These are phyloP conservation scores for Talaromyces sp. DNA, from an alignment of 2,329 filamentous ascomycete species.

Conservation along the genomic window DNA sequence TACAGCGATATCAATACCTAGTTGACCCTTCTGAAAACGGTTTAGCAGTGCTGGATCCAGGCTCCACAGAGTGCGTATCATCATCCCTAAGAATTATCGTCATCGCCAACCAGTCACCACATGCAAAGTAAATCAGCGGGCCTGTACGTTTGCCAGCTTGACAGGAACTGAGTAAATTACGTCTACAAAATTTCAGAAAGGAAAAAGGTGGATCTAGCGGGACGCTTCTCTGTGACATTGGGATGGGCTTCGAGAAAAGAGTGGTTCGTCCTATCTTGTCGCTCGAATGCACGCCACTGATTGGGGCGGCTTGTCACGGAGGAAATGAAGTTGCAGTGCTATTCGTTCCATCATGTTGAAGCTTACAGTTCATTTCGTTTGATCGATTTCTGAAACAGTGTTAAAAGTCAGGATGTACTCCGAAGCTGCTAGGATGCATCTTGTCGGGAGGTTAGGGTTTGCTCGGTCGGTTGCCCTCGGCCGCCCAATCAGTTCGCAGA, in stretches of 20 bases:
- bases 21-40: constrained; percentile 12
- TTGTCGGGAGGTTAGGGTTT: background rate
- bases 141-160: background rate
- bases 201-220: constrained; percentile 17
- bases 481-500: background rate
- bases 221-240: constrained; percentile 6
- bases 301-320: constrained; percentile 8
- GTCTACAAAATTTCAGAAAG: background rate
- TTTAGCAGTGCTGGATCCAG: constrained; percentile 20
- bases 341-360: background rate
- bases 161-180: background rate
- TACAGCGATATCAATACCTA: constrained; percentile 13
- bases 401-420: background rate
- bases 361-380: background rate
- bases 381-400: background rate
- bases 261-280: constrained; percentile 9
- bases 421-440: background rate
- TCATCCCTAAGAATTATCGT: constrained; percentile 42
- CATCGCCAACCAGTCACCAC: constrained; percentile 22
- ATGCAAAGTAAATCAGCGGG: constrained; percentile 8
- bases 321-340: background rate
- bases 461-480: constrained; percentile 13
- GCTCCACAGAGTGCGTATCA: constrained; percentile 31
- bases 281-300: background rate
- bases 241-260: background rate